Percentiles rank a stretch among this genome's conserved stretches.
These are phyloP conservation scores for Nicotiana otophora DNA, from an alignment of 257 asterid species.

Conservation along the genomic window DNA sequence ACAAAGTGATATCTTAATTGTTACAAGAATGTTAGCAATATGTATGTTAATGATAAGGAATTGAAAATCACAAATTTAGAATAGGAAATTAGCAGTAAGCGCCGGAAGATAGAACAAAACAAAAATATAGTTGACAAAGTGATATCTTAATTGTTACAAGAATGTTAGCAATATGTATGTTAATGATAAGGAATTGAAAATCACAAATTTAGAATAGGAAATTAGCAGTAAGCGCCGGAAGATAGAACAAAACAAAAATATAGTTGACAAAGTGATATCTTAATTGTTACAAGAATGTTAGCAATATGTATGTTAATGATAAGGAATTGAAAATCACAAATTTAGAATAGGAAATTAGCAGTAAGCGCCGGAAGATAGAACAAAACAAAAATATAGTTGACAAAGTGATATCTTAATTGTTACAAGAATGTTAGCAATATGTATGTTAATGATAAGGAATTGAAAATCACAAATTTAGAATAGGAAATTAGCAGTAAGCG, in stretches of 20 bases:
- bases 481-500: not conserved
- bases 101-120: not conserved
- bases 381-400: not conserved
- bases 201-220: constrained; percentile 1
- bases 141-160: not conserved
- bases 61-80: not conserved
- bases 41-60: not conserved
- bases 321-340: not conserved
- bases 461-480: not conserved
- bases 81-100: not conserved
- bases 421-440: not conserved
- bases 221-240: not conserved
- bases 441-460: not conserved
- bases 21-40: not conserved
- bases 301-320: not conserved
- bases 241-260: not conserved
- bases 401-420: not conserved
- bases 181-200: not conserved
- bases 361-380: not conserved
- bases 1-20: not conserved
- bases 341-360: not conserved
- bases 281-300: not conserved
- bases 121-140: not conserved
- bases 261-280: not conserved
- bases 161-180: not conserved